These are phyloP conservation scores for Wickerhamomyces alni DNA, from an alignment of 805 yeast species.

Conservation along the genomic window DNA sequence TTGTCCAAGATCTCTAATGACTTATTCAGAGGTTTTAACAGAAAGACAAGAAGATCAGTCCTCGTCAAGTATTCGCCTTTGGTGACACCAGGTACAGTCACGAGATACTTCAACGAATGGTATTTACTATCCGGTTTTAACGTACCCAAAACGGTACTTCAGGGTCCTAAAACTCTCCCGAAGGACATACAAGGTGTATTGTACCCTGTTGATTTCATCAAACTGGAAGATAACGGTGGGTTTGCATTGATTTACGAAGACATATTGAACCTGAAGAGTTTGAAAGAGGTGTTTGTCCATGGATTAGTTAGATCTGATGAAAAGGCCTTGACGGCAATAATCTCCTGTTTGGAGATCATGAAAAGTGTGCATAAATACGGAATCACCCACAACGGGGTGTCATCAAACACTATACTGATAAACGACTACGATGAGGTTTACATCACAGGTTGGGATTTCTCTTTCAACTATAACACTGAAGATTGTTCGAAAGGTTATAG, in stretches of 20 bases:
- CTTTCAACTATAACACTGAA: constrained; percentile 36
- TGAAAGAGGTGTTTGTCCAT: constrained; percentile 12
- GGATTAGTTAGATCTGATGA: constrained; percentile 5
- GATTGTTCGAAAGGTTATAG: constrained; percentile 37
- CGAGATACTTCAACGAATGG: constrained; percentile 20
- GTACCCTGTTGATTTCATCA: constrained; percentile 14
- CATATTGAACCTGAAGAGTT: constrained; percentile 10
- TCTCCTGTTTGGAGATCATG: constrained; percentile 21
- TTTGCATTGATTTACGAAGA: constrained; percentile 17
- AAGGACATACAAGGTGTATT: constrained; percentile 12
- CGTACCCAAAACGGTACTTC: neutral
- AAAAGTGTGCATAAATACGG: constrained; percentile 33
- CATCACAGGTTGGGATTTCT: constrained; percentile 44
- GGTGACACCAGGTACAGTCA: constrained; percentile 15
- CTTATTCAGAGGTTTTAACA: constrained; percentile 15
- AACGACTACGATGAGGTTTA: constrained; percentile 30
- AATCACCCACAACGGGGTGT: constrained; percentile 42
- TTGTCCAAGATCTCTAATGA: constrained; percentile 17
- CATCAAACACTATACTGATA: constrained; percentile 33
- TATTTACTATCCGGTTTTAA: constrained; percentile 13
- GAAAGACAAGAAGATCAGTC: constrained; percentile 11
- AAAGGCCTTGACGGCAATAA: constrained; percentile 18
- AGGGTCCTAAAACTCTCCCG: constrained; percentile 11
- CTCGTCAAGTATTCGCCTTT: constrained; percentile 14
- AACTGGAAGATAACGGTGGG: constrained; percentile 9